A percentile compares a stretch with the other conserved stretches of the same genome.
These are phyloP conservation scores for Cucumis hystrix DNA, from an alignment of 306 rosid genomes.

Conservation along the genomic window DNA sequence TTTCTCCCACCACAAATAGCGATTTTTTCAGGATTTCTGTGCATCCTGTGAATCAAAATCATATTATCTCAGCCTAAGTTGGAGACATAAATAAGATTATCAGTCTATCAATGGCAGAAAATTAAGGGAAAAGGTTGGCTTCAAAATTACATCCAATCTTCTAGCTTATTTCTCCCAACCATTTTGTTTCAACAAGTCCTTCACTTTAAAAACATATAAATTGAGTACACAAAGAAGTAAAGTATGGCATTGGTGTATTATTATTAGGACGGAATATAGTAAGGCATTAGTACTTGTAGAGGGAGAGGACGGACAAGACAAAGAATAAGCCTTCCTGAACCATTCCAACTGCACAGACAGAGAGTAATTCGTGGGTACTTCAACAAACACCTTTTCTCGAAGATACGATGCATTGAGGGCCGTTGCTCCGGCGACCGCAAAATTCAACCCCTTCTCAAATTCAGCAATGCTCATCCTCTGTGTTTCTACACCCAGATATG, in stretches of 20 bases:
- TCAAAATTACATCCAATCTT: no score
- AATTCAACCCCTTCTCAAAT: neutral
- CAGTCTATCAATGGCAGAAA: no score
- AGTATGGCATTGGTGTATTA: no score
- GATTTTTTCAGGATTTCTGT: conserved; percentile 20
- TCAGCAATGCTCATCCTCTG: neutral
- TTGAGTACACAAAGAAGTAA: no score
- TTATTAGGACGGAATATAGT: no score
- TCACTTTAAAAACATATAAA: no score
- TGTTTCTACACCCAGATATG: conserved; percentile 10
- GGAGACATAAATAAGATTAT: no score
- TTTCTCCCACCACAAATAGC: conserved; percentile 40
- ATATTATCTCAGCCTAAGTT: no score
- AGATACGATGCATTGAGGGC: conserved; percentile 23
- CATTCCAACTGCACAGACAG: conserved; percentile 31
- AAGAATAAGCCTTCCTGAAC: conserved; percentile 27
- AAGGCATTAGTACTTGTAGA: conserved; percentile 16
- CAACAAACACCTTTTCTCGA: conserved; percentile 5
- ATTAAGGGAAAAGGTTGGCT: no score
- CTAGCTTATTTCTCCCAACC: no score
- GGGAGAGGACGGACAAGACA: conserved; percentile 16
- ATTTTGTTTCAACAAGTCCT: no score
- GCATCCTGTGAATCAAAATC: conserved; percentile 19
- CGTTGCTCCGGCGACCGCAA: conserved; percentile 54
- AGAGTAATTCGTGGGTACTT: conserved; percentile 14